Evolutionary conservation across 2,329 filamentous ascomycete species (phyloP).

Genomic region (Diaporthe vaccinii): DNA sequence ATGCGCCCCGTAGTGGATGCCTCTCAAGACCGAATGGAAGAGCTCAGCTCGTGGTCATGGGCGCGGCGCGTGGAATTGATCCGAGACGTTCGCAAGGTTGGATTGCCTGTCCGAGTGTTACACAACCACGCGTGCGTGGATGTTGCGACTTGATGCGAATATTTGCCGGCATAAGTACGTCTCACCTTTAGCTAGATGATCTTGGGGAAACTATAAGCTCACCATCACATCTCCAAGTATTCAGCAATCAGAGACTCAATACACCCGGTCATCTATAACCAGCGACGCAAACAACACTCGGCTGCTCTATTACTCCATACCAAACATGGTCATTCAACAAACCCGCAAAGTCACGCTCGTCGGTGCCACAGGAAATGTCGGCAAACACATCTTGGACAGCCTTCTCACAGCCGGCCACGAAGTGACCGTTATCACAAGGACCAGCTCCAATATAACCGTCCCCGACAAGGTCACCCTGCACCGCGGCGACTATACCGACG

Average conservation of each 20-base stretch:
- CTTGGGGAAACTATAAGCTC: not conserved
- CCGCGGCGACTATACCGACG: slow-evolving; percentile 18
- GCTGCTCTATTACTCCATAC: not conserved
- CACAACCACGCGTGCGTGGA: not conserved
- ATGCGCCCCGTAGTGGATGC: too few species aligned
- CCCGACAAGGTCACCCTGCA: not conserved
- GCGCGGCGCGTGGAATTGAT: not conserved
- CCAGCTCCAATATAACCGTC: not conserved
- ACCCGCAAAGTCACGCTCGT: not conserved
- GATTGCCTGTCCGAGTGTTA: not conserved
- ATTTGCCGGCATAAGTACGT: not conserved
- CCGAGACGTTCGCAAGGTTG: not conserved
- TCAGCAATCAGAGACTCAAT: not conserved
- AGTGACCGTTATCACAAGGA: not conserved
- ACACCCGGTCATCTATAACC: too few species aligned
- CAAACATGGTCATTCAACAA: not conserved
- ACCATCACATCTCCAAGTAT: not conserved
- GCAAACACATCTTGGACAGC: not conserved
- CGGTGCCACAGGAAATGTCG: slow-evolving; percentile 6
- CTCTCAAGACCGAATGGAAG: not conserved
- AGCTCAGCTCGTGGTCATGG: not conserved
- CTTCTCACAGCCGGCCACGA: not conserved
- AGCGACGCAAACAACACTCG: not conserved
- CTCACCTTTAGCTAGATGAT: not conserved
- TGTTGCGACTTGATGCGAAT: not conserved